Conservation (phyloP, 2,329 filamentous ascomycete species). For the Stachybotrys echinatus region DNA sequence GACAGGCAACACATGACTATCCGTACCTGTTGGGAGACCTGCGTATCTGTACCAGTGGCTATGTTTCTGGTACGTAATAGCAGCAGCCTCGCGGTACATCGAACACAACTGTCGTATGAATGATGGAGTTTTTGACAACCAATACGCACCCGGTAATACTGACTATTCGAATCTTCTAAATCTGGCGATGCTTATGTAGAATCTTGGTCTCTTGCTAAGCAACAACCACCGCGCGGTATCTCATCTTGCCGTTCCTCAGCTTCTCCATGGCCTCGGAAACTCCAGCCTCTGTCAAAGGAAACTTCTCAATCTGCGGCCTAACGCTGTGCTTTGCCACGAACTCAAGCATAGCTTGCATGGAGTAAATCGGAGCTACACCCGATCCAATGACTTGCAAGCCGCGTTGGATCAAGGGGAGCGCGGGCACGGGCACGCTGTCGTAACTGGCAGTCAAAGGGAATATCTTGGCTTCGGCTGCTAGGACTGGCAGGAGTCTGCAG, state of each 20-base stretch:
- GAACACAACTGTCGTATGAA: too few relatives aligned
- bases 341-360: conserved; percentile 14
- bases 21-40: conserved; percentile 6
- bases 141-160: too few relatives aligned
- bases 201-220: too few relatives aligned
- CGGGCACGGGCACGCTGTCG: conserved; percentile 5
- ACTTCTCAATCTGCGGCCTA: conserved; percentile 19
- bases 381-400: conserved; percentile 8
- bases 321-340: conserved; percentile 21
- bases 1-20: conserved; percentile 5
- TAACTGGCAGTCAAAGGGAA: conserved; percentile 8
- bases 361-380: conserved; percentile 7
- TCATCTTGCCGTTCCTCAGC: conserved; percentile 25
- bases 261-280: conserved; percentile 27
- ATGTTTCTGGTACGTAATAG: conserved; percentile 2
- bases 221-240: conserved; percentile 21
- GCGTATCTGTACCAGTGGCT: conserved; percentile 4
- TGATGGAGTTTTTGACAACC: too few relatives aligned
- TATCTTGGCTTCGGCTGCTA: conserved; percentile 5
- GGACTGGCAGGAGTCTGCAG: conserved; percentile 7
- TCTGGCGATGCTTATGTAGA: too few relatives aligned
- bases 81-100: too few relatives aligned
- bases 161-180: too few relatives aligned
- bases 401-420: conserved; percentile 7
- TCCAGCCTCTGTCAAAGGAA: conserved; percentile 21